These are phyloP conservation scores for Backusella tarrabulga DNA, from an alignment of 192 early-diverging fungal species.

Conservation along the genomic window DNA sequence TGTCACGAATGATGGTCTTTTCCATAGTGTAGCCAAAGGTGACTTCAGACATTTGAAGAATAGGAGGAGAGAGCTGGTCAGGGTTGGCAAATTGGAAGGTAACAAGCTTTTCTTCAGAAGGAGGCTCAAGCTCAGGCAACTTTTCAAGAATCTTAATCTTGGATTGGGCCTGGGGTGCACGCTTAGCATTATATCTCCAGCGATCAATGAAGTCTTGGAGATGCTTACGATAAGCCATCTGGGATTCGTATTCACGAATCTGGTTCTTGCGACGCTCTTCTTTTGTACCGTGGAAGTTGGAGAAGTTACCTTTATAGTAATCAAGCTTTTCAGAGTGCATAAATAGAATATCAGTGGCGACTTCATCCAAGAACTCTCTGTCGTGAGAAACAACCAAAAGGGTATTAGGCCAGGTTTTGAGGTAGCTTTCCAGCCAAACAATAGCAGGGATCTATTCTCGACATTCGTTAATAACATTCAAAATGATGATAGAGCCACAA, in stretches of 20 bases:
- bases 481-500: neutral
- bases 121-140: slow-evolving; percentile 85
- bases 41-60: slow-evolving; percentile 92
- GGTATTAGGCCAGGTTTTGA: slow-evolving; percentile 89
- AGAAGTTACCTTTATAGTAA: slow-evolving; percentile 95
- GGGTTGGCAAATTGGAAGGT: slow-evolving; percentile 93
- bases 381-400: slow-evolving; percentile 98
- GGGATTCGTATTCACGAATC: slow-evolving; percentile 94
- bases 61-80: slow-evolving; percentile 93
- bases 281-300: slow-evolving; percentile 84
- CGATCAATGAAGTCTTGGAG: slow-evolving; percentile 98
- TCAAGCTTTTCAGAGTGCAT: slow-evolving; percentile 92
- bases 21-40: slow-evolving; percentile 85
- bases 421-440: slow-evolving; percentile 95
- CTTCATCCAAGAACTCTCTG: slow-evolving; percentile 94
- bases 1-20: slow-evolving; percentile 76
- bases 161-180: slow-evolving; percentile 94
- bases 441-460: slow-evolving; percentile 80
- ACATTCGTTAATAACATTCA: neutral
- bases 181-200: slow-evolving; percentile 99
- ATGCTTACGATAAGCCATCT: slow-evolving; percentile 91
- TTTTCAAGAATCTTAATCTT: slow-evolving; percentile 99
- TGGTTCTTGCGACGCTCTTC: slow-evolving; percentile 91
- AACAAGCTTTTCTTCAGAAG: slow-evolving; percentile 73
- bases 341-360: slow-evolving; percentile 96